Evolutionary conservation across 23 red algal genomes (phyloP), one percentile per base, ranked within the genome.

Genomic region (Gracilariopsis chorda): DNA sequence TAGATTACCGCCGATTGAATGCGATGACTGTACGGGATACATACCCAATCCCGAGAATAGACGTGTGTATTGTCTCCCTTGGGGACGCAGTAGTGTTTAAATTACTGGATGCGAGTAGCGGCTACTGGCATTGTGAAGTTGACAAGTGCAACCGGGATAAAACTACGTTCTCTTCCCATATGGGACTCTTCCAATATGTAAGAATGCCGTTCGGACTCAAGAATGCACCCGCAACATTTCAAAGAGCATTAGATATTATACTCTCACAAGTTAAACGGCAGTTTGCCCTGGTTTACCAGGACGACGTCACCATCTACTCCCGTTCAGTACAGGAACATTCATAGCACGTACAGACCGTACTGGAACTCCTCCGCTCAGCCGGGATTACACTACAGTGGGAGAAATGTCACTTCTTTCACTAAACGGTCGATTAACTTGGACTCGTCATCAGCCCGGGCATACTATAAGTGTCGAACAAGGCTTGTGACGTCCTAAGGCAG

Each of bases 201-300:
- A 25, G 81, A 27, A 86, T 86, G 81, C 81, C 81, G n/a, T 77
- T 86, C n/a, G 81, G 81, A 28, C 51, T 86, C 9, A 34, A 37
- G 8, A 71, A 86, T 72, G 57, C 81, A 7, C 58, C 27, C 7
- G 61, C 81, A 13, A 86, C 81, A 11, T 73, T 86, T 45, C 62
- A 74, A 45, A 21, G 81, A 45, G 81, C 57, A 9, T 12, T 86
- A 27, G 81, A 86, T 60, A 73, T 86, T 17, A 86, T 85, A 28
- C 57, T 85, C 7, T 1, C 27, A 3, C 27, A 20, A 21, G 23
- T 73, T 16, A 83, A 67, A 65, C 69, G 78, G 78, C 0, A 69
- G 53, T 14, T 17, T 0, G 51, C 53, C 16, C 78, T 83, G n/a
- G 78, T 83, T 53, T 65, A 83, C 21, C 30, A 71, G 30, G 78